These are phyloP conservation scores for Xerophyta viscosa DNA, from an alignment of 106 monocot species.

Conservation along the genomic window DNA sequence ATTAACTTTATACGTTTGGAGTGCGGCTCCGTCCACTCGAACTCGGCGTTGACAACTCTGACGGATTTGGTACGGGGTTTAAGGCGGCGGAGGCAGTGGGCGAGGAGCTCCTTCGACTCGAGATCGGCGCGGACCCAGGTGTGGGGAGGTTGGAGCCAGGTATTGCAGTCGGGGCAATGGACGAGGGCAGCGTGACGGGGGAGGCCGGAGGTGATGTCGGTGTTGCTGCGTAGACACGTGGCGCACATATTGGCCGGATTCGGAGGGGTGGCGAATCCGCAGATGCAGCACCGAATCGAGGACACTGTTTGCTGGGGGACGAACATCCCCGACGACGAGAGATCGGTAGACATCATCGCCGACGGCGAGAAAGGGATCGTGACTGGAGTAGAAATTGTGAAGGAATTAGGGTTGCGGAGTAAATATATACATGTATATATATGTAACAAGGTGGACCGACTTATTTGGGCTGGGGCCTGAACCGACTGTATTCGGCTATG, in stretches of 20 bases:
- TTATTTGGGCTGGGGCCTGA: too few species aligned
- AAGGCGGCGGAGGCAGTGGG: constrained; percentile 36
- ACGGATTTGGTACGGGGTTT: constrained; percentile 23
- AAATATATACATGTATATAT: too few species aligned
- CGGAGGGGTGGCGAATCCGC: constrained; percentile 38
- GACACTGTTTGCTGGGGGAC: constrained; percentile 34
- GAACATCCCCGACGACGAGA: constrained; percentile 48
- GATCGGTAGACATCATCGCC: too few species aligned
- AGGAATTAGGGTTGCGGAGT: too few species aligned
- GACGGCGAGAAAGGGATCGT: too few species aligned
- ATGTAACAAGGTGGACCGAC: too few species aligned
- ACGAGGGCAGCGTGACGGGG: constrained; percentile 31
- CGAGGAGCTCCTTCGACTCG: constrained; percentile 54
- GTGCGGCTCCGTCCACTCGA: constrained; percentile 93
- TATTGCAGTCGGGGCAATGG: constrained; percentile 55
- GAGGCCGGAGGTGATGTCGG: constrained; percentile 53
- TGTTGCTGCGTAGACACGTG: constrained; percentile 36
- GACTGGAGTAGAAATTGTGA: too few species aligned
- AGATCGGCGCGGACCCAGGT: constrained; percentile 38
- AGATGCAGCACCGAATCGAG: constrained; percentile 52
- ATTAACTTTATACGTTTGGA: constrained; percentile 73
- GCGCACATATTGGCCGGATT: constrained; percentile 64
- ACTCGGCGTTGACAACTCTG: constrained; percentile 46
- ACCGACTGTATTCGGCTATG: too few species aligned
- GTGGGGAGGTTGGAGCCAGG: constrained; percentile 50